phyloP scores from a whole-genome alignment of 1,284 basidiomycete species.

The Sanghuangporus sanghuang region DNA sequence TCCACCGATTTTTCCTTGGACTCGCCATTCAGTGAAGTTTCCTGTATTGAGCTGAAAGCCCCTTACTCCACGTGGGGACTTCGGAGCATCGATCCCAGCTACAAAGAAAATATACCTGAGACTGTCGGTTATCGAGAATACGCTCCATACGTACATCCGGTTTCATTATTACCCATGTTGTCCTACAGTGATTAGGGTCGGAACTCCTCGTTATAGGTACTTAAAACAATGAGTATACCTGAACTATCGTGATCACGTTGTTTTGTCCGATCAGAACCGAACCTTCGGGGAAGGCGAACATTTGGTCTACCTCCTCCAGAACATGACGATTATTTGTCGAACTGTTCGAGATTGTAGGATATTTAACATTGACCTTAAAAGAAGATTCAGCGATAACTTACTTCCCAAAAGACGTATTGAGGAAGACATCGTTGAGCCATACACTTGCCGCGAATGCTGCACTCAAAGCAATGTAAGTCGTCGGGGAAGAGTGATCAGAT shows the following conservation, averaged over 20 bases:
- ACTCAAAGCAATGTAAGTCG: not conserved
- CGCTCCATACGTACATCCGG: constrained; percentile 33
- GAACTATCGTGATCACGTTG: constrained; percentile 72
- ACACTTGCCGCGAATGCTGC: constrained; percentile 74
- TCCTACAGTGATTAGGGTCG: constrained; percentile 38
- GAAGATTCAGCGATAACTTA: constrained; percentile 27
- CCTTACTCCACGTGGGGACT: constrained; percentile 68
- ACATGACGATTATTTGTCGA: constrained; percentile 58
- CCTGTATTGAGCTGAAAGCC: constrained; percentile 65
- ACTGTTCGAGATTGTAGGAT: not conserved
- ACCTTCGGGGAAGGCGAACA: constrained; percentile 55
- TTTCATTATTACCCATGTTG: constrained; percentile 74
- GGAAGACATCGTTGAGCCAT: constrained; percentile 70
- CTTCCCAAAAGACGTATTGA: constrained; percentile 71
- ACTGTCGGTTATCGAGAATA: not conserved
- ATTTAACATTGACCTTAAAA: constrained; percentile 27
- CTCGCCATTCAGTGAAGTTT: constrained; percentile 67
- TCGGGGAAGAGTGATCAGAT: not conserved
- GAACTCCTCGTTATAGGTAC: not conserved
- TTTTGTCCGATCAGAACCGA: constrained; percentile 46
- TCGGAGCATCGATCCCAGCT: not conserved
- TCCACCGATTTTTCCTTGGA: constrained; percentile 78
- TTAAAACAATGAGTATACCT: constrained; percentile 35
- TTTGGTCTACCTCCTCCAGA: constrained; percentile 57
- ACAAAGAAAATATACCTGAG: not conserved